phyloP scores from a whole-genome alignment of 2,329 filamentous ascomycete genomes.

The Fusarium falciforme region DNA sequence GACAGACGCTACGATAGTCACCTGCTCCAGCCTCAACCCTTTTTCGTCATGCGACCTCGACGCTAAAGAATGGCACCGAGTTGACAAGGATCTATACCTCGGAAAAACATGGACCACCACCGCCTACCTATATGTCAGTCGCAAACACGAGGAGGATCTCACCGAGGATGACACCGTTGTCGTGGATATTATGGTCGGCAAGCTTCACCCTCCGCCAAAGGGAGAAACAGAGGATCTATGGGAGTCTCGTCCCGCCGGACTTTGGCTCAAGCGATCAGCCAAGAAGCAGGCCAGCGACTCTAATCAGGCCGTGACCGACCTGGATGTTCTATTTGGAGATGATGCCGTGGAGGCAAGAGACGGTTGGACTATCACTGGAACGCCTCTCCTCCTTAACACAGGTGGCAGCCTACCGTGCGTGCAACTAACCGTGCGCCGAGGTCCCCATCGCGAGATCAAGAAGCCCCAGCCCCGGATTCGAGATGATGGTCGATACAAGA shows the following conservation, averaged over 20 bases:
- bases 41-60: constrained; percentile 84
- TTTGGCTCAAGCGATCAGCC: constrained; percentile 84
- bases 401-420: constrained; percentile 72
- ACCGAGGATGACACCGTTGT: constrained; percentile 80
- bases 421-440: constrained; percentile 82
- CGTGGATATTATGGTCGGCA: constrained; percentile 80
- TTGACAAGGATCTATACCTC: constrained; percentile 92
- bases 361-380: constrained; percentile 84
- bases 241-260: constrained; percentile 80
- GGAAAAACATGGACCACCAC: constrained; percentile 77
- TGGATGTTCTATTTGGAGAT: constrained; percentile 89
- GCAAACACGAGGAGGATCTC: constrained; percentile 88
- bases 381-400: constrained; percentile 76
- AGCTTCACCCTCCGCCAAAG: constrained; percentile 70
- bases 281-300: constrained; percentile 81
- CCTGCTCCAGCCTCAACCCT: constrained; percentile 79
- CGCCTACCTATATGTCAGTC: constrained; percentile 84
- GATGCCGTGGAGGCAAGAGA: constrained; percentile 91
- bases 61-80: constrained; percentile 77
- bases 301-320: constrained; percentile 77
- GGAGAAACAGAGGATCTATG: constrained; percentile 70
- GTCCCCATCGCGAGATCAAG: constrained; percentile 70
- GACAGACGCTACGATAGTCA: constrained; percentile 84
- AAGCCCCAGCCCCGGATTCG: constrained; percentile 82
- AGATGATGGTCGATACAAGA: constrained; percentile 95